Percentiles rank a stretch among this genome's conserved stretches.
Conservation (phyloP, 306 rosid species). For the Gastrolobium bilobum region DNA sequence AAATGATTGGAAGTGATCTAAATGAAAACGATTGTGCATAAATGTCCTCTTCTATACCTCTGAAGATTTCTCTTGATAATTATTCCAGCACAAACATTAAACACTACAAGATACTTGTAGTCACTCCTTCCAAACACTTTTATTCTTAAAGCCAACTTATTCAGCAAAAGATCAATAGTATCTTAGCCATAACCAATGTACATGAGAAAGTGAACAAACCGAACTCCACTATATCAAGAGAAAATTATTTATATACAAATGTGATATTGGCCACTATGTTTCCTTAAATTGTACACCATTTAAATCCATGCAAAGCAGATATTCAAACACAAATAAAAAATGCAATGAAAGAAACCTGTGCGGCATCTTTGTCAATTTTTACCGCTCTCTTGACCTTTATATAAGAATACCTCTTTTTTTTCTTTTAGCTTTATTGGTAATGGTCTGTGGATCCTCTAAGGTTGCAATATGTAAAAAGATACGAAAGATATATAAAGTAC, state of each 20-base stretch:
- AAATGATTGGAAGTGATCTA: conserved; percentile 7
- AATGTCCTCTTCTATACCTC: not conserved
- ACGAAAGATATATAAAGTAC: not conserved
- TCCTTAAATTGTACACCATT: not conserved
- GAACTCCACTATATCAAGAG: conserved; percentile 4
- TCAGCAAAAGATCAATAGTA: conserved; percentile 5
- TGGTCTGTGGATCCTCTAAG: not conserved
- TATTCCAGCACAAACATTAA: conserved; percentile 20
- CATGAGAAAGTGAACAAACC: conserved; percentile 9
- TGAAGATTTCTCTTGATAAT: conserved; percentile 6
- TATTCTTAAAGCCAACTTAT: conserved; percentile 33
- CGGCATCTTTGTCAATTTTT: not conserved
- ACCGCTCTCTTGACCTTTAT: not conserved
- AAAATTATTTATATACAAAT: not conserved
- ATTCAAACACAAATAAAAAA: not conserved
- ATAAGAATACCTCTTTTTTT: not conserved
- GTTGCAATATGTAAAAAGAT: not conserved
- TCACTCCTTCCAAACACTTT: conserved; percentile 11
- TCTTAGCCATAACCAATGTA: conserved; percentile 28
- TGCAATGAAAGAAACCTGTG: conserved; percentile 1
- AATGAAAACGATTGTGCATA: not conserved
- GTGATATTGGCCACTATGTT: conserved; percentile 4
- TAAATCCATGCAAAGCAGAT: not conserved
- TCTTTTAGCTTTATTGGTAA: not conserved
- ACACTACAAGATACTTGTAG: conserved; percentile 26